phyloP scores from a whole-genome alignment of 805 yeast species.

The Cyberlindnera misumaiensis region DNA sequence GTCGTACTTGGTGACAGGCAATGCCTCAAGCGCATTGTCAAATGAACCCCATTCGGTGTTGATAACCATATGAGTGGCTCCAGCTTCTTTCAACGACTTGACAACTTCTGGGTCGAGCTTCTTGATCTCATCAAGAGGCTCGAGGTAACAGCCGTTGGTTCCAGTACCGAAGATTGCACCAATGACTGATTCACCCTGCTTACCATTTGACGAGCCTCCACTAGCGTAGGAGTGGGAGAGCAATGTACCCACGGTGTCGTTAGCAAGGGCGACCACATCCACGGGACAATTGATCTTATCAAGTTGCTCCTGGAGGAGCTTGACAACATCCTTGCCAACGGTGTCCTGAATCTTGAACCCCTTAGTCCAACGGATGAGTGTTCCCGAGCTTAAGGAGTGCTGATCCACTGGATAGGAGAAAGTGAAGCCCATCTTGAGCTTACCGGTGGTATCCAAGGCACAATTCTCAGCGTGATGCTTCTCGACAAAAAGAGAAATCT shows the following conservation, averaged over 20 bases:
- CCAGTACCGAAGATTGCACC: constrained; percentile 98
- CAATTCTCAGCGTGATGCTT: constrained; percentile 45
- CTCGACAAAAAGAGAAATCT: constrained; percentile 57
- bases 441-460: constrained; percentile 17
- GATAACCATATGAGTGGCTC: constrained; percentile 69
- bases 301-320: constrained; percentile 61
- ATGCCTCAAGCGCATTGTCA: constrained; percentile 68
- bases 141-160: constrained; percentile 93
- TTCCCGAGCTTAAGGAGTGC: constrained; percentile 71
- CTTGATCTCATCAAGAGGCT: constrained; percentile 62
- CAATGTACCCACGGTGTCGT: constrained; percentile 94
- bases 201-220: constrained; percentile 42
- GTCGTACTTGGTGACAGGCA: constrained; percentile 81
- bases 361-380: constrained; percentile 91
- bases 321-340: constrained; percentile 78
- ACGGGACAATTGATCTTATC: constrained; percentile 57
- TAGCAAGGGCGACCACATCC: constrained; percentile 79
- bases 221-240: constrained; percentile 81
- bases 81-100: constrained; percentile 31
- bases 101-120: constrained; percentile 53
- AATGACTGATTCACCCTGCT: constrained; percentile 68
- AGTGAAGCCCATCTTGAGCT: constrained; percentile 81
- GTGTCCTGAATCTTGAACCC: constrained; percentile 86
- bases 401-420: constrained; percentile 92
- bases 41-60: constrained; percentile 99